Conservation (phyloP, 306 rosid species). For the Erythrophleum fordii region DNA sequence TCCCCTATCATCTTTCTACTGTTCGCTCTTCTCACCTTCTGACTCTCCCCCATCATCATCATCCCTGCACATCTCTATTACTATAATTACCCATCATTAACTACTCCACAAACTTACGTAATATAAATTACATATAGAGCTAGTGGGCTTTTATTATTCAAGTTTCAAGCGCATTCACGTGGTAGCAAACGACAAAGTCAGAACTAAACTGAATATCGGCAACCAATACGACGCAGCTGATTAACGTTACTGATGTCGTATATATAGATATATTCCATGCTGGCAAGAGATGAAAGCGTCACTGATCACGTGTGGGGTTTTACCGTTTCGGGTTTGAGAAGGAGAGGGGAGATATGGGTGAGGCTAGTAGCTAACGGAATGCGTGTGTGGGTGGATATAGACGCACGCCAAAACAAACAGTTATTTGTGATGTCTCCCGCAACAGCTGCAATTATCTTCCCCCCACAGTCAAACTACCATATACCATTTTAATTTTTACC, state of each 20-base stretch:
- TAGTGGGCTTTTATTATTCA: too few species aligned
- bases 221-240: background rate
- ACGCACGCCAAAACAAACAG: slow-evolving; percentile 7
- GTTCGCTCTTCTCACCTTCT: slow-evolving; percentile 18
- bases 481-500: background rate
- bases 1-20: slow-evolving; percentile 22
- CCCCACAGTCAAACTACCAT: slow-evolving; percentile 45
- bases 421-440: slow-evolving; percentile 37
- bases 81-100: background rate
- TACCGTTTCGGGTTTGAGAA: background rate
- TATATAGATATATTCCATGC: too few species aligned
- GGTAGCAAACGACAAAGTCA: background rate
- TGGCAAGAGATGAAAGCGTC: background rate
- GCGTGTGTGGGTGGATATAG: too few species aligned
- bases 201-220: too few species aligned
- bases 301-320: background rate
- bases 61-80: background rate
- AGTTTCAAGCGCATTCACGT: too few species aligned
- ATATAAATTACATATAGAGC: too few species aligned
- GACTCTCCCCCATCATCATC: too few species aligned
- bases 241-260: too few species aligned
- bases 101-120: too few species aligned
- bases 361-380: slow-evolving; percentile 37
- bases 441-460: slow-evolving; percentile 36
- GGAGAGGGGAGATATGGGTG: background rate